Base-by-base conservation (phyloP, 2,329 filamentous ascomycete species). In the Monilinia laxa region DNA sequence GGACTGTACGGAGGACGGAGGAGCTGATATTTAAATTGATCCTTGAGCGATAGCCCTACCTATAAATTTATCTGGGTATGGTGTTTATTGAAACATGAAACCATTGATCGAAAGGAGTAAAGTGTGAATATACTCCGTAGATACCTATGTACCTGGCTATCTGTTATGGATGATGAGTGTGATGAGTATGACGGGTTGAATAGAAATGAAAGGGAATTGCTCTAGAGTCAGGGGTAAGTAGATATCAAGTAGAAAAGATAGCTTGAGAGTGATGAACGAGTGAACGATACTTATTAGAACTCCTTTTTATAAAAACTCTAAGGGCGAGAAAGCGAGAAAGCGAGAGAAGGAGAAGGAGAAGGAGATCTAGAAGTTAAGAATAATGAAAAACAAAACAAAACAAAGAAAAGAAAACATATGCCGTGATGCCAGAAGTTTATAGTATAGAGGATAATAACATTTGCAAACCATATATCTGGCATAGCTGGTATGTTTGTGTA, bases 171-270 rank as follows among this genome's bases (percentile, higher is more conserved):
- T 35, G 31, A 35, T 35, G 31, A 35, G 7, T 35, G 31, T 57
- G 28, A 52, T 4, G 47, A 40, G 25, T 38, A 25, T 25, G 31
- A 25, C 14, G 28, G 35, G 25, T 63, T 42, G 38, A 42, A 42
- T 49, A n/a, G 35, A 63, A 52, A 55, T 55, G 52, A 55, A 52
- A 47, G 51, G 60, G 51, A 42, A 55, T 42, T 63, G 60, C 51
- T 35, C 40, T 3, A 63, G 60, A 64, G 38, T 64, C 62, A 64
- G 62, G 62, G 62, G 62, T 64, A 56, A 28, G 28, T 28, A 28
- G 28, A 28, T 28, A 4, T 28, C 3, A 4, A 28, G 28, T 28
- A 28, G 28, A 28, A 28, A 28, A 28, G 28, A 28, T 28, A 4
- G 28, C 28, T 28, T 28, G 28, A 28, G 4, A 28, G 28, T 28